Conservation (phyloP, 352 stramenopile genomes). For the Globisporangium paroecandrum region DNA sequence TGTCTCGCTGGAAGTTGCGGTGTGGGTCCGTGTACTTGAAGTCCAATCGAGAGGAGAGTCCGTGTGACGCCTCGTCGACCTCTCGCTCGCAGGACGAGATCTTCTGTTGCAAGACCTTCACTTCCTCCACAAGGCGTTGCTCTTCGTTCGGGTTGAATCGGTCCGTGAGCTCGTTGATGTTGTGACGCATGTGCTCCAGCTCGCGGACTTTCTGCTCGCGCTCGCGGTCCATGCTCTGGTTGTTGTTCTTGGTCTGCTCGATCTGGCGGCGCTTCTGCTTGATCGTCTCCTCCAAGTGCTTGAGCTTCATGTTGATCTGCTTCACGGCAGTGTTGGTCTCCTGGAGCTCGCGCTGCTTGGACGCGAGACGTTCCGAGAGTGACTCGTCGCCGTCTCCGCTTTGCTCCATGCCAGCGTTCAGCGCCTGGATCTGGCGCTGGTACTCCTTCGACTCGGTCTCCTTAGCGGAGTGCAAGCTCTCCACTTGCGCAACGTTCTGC, state of each 20-base stretch:
- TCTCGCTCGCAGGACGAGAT: constrained; percentile 74
- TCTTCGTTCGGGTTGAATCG: constrained; percentile 83
- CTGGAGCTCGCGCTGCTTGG: constrained; percentile 79
- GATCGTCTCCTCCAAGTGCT: constrained; percentile 88
- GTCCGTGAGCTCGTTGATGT: constrained; percentile 53
- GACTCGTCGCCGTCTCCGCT: constrained; percentile 73
- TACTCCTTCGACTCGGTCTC: constrained; percentile 67
- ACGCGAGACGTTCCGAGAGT: constrained; percentile 65
- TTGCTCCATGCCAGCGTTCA: constrained; percentile 86
- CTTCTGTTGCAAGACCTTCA: constrained; percentile 59
- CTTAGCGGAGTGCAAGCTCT: constrained; percentile 47
- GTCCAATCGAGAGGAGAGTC: constrained; percentile 93
- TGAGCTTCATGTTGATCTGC: constrained; percentile 93
- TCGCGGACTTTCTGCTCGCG: constrained; percentile 63
- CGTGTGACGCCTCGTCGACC: constrained; percentile 90
- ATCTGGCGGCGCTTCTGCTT: constrained; percentile 71
- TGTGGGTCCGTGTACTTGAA: constrained; percentile 97
- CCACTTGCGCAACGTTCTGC: constrained; percentile 53
- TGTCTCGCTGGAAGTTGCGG: constrained; percentile 92
- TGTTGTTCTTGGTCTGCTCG: constrained; percentile 71
- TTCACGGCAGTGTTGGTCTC: constrained; percentile 77
- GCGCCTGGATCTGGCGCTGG: constrained; percentile 77
- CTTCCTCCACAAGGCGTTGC: constrained; percentile 50
- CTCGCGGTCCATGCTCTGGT: constrained; percentile 64
- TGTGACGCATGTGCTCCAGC: constrained; percentile 54